Evolutionary conservation across 306 rosid species (phyloP), one percentile per base, ranked within the genome.

Genomic region (Trichosanthes cucumerina): DNA sequence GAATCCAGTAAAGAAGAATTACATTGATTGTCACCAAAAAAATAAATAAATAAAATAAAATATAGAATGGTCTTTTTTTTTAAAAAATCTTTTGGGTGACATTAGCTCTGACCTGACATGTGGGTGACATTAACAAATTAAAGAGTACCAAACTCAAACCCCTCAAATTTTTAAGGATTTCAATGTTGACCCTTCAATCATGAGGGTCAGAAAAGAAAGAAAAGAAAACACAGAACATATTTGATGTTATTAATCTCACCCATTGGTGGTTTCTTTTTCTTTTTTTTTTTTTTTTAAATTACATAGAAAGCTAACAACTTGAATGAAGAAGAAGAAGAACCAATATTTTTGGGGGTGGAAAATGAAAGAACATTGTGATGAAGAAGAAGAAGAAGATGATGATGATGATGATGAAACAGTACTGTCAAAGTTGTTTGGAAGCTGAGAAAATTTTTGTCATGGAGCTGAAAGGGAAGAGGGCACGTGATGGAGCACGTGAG

Each of bases 141-240:
- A 53, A 50, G 86, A 28, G 82, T 86, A 83, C 86, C 72, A 84
- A 77, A 46, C 16, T 16, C 50, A 46, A 46, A 46, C 4, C 74
- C 77, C 72, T 76, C 23, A 71, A 43, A 33, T 74, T 58, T 86
- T 60, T 78, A 76, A 39, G 88, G 83, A 71, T 81, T 76, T 72
- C 47, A 78, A 26, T 80, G 57, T 80, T 79, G 86, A 83, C 87
- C 83, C 85, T 80, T 80, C 81, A 87, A 87, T 89, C 91, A 85
- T 91, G 85, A 85, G 84, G 83, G 87, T 87, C 93, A 91, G 90
- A 89, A 79, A 34, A 56, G 6, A 3, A 58, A 6, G 19, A 24
- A 72, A 34, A 41, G 26, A 87, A 13, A 80, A 59, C 69, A 41
- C 24, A 87, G 16, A 80, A 59, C 69, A 79, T 6, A 44, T 60